Conservation (phyloP, 805 yeast species). For the Jamesozyma rosinii region DNA sequence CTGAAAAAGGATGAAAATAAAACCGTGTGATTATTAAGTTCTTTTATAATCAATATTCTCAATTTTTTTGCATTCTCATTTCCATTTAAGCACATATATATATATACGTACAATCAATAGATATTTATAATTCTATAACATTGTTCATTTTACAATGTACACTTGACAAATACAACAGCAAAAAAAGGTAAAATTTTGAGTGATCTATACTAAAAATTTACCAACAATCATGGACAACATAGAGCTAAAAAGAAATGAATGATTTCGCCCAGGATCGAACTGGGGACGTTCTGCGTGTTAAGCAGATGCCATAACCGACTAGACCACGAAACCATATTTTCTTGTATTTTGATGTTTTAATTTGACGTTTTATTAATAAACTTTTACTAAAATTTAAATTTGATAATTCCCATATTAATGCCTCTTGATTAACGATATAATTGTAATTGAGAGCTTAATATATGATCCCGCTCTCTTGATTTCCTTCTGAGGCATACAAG, state of each 20-base stretch:
- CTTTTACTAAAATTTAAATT: too few relatives aligned
- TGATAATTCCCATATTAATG: too few relatives aligned
- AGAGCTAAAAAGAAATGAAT: too few relatives aligned
- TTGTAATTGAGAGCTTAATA: too few relatives aligned
- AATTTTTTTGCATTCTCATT: not conserved
- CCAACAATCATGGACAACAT: too few relatives aligned
- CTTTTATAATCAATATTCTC: not conserved
- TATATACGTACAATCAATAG: not conserved
- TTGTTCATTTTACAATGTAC: too few relatives aligned
- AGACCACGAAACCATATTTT: slow-evolving; percentile 82
- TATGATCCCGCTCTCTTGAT: too few relatives aligned
- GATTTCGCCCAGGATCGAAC: slow-evolving; percentile 99
- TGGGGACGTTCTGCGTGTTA: slow-evolving; percentile 99
- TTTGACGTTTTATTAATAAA: too few relatives aligned
- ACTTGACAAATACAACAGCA: not conserved
- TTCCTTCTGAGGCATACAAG: too few relatives aligned
- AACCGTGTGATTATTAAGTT: not conserved
- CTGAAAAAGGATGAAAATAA: not conserved
- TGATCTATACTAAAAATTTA: too few relatives aligned
- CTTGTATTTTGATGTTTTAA: not conserved
- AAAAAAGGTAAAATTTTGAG: too few relatives aligned
- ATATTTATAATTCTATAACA: not conserved
- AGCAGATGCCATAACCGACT: slow-evolving; percentile 99
- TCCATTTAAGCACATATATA: slow-evolving; percentile 2
- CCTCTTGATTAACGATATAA: too few relatives aligned